These are phyloP conservation scores for Westerdykella ornata DNA, from an alignment of 2,329 filamentous ascomycete genomes.

Conservation along the genomic window DNA sequence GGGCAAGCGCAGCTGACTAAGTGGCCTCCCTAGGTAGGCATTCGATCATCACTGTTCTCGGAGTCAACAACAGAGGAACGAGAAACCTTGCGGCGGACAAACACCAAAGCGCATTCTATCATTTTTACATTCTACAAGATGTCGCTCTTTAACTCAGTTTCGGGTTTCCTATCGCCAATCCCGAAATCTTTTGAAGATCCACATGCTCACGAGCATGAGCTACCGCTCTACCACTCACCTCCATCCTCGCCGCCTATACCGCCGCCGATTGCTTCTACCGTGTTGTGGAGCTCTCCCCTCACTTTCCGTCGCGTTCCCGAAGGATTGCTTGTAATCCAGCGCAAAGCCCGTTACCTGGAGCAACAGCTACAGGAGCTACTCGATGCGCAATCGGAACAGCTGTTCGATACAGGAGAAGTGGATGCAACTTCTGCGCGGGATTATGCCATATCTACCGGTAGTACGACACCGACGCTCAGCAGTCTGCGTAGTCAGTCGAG, in stretches of 20 bases:
- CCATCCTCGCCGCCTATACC: slow-evolving; percentile 28
- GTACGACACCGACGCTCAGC: slow-evolving; percentile 44
- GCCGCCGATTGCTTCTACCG: slow-evolving; percentile 28
- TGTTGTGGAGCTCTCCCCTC: slow-evolving; percentile 25
- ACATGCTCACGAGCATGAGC: slow-evolving; percentile 28
- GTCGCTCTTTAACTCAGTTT: slow-evolving; percentile 33
- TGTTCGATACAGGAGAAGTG: slow-evolving; percentile 44
- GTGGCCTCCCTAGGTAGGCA: slow-evolving; percentile 1
- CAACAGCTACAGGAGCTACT: slow-evolving; percentile 53
- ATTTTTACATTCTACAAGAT: slow-evolving; percentile 10
- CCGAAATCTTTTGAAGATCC: slow-evolving; percentile 32
- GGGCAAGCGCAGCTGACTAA: slow-evolving; percentile 16
- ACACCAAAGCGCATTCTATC: neutral
- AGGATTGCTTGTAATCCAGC: slow-evolving; percentile 45
- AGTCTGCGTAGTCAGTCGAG: slow-evolving; percentile 31
- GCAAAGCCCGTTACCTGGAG: slow-evolving; percentile 50
- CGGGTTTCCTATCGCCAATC: slow-evolving; percentile 31
- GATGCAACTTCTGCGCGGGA: slow-evolving; percentile 32
- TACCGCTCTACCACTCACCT: slow-evolving; percentile 28
- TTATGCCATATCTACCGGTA: slow-evolving; percentile 44
- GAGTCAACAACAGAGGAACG: too few relatives aligned
- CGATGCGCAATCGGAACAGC: slow-evolving; percentile 55
- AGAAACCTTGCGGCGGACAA: too few relatives aligned
- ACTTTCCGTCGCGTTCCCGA: slow-evolving; percentile 27
- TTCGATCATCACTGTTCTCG: neutral